These are phyloP conservation scores for Vaccinium macrocarpon DNA, from an alignment of 148 eudicot genomes.

Conservation along the genomic window DNA sequence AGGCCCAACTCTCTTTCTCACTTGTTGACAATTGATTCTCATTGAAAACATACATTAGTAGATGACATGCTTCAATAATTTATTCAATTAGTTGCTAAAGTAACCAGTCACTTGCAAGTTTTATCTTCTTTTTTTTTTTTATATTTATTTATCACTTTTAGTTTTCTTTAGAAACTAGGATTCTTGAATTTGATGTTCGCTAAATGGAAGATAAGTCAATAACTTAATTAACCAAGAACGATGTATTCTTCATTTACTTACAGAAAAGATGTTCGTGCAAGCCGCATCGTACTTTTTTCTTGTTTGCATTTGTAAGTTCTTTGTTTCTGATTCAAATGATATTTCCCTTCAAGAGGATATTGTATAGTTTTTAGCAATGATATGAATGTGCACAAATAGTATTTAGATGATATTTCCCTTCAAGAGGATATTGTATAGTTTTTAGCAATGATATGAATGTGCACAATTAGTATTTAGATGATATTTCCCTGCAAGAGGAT, in stretches of 20 bases:
- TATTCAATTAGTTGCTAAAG: not conserved
- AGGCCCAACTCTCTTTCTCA: not conserved
- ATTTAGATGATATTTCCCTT: not conserved
- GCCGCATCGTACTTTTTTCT: not conserved
- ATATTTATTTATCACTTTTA: not conserved
- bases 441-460: too few species aligned
- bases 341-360: not conserved
- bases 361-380: too few species aligned
- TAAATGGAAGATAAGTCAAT: not conserved
- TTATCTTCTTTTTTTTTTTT: too few species aligned
- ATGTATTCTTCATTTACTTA: not conserved
- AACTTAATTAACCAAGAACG: not conserved
- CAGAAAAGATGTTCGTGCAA: not conserved
- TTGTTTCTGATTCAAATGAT: not conserved
- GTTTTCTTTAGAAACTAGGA: not conserved
- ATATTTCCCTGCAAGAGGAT: not conserved
- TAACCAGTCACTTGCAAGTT: not conserved
- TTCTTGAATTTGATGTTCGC: not conserved
- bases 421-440: not conserved
- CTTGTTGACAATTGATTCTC: not conserved
- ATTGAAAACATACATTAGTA: not conserved
- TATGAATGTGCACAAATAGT: too few species aligned
- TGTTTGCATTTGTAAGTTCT: not conserved
- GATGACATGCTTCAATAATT: not conserved
- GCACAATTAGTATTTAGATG: not conserved